Evolutionary conservation across 2,329 filamentous ascomycete genomes (phyloP).

Genomic region (Rhynchosporium agropyri): DNA sequence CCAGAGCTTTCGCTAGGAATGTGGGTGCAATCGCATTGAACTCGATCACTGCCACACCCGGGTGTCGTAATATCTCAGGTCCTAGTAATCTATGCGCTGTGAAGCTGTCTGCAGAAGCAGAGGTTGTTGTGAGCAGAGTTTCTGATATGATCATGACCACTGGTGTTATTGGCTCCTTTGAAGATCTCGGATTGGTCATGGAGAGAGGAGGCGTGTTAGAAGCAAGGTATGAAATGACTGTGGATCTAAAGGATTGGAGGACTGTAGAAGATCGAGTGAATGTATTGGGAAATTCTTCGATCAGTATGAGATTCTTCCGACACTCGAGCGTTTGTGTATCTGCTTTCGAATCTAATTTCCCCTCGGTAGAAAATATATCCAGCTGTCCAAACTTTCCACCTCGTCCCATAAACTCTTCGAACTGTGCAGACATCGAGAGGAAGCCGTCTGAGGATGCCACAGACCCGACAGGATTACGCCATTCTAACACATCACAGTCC

Average conservation of each 20-base stretch:
- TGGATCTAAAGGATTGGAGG: conserved; percentile 71
- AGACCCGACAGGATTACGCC: conserved; percentile 78
- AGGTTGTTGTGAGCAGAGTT: conserved; percentile 81
- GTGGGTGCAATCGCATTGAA: conserved; percentile 93
- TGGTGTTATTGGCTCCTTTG: conserved; percentile 60
- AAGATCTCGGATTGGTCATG: conserved; percentile 45
- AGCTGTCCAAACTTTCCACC: conserved; percentile 80
- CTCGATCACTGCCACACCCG: conserved; percentile 77
- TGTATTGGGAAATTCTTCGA: conserved; percentile 83
- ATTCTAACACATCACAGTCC: conserved; percentile 78
- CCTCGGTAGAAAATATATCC: conserved; percentile 46
- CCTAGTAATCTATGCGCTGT: conserved; percentile 90
- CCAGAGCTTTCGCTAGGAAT: conserved; percentile 80
- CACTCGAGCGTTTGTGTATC: conserved; percentile 38
- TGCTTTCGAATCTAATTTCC: conserved; percentile 38
- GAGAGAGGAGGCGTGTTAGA: conserved; percentile 62
- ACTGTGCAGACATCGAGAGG: conserved; percentile 74
- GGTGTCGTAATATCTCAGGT: conserved; percentile 80
- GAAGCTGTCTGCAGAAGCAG: conserved; percentile 84
- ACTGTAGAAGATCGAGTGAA: conserved; percentile 66
- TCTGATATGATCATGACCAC: conserved; percentile 92
- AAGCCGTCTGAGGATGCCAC: conserved; percentile 61
- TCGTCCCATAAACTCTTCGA: conserved; percentile 87
- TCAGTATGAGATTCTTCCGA: conserved; percentile 63
- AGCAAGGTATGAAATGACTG: conserved; percentile 75